These are phyloP conservation scores for Rubus idaeus DNA, from an alignment of 306 rosid species.

Conservation along the genomic window DNA sequence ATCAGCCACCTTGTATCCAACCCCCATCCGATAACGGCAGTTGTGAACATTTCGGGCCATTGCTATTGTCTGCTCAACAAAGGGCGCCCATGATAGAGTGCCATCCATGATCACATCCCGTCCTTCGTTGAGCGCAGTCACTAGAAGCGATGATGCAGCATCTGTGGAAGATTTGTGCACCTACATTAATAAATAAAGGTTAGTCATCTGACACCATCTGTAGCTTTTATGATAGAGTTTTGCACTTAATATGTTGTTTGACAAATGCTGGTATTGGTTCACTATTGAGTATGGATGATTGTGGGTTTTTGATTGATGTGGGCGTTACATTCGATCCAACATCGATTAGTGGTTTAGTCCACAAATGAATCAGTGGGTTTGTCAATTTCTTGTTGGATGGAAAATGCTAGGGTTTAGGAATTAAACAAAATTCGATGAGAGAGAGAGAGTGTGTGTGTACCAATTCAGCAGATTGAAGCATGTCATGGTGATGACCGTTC, in stretches of 20 bases:
- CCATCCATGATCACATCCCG: constrained; percentile 92
- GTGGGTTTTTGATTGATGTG: neutral
- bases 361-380: neutral
- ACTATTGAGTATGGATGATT: neutral
- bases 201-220: neutral
- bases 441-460: constrained; percentile 40
- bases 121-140: constrained; percentile 84
- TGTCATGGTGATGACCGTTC: constrained; percentile 70
- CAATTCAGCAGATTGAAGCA: constrained; percentile 82
- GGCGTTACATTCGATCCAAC: neutral
- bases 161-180: constrained; percentile 81
- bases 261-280: neutral
- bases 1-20: constrained; percentile 67
- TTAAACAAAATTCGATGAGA: neutral
- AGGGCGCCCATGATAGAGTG: constrained; percentile 90
- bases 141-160: constrained; percentile 89
- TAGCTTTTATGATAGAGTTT: neutral
- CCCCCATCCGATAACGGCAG: constrained; percentile 73
- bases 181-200: constrained; percentile 27
- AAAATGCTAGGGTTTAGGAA: neutral
- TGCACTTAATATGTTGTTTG: neutral
- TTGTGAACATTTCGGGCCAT: constrained; percentile 89
- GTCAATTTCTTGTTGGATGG: neutral
- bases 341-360: neutral
- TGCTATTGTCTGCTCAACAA: constrained; percentile 69